Conservation (phyloP, 768 basidiomycete species). For the Leccinum boreale region DNA sequence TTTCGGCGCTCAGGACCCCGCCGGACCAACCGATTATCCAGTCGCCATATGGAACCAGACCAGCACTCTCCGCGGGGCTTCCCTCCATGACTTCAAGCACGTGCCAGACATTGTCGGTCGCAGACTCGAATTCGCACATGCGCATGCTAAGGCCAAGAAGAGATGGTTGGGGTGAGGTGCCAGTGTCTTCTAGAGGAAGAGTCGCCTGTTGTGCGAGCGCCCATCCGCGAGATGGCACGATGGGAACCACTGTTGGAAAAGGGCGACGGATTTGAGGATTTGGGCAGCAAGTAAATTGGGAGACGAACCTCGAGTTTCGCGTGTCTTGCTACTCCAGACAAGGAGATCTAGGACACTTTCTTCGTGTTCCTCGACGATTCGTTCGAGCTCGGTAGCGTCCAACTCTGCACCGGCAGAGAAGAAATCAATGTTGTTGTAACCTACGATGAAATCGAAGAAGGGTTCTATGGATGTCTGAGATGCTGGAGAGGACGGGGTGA, state of each 20-base stretch:
- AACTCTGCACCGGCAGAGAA: conserved; percentile 47
- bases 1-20: conserved; percentile 84
- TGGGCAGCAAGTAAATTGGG: background rate
- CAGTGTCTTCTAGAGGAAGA: conserved; percentile 39
- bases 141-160: conserved; percentile 93
- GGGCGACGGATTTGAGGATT: background rate
- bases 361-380: conserved; percentile 81
- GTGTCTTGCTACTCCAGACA: conserved; percentile 82
- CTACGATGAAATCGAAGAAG: conserved; percentile 96
- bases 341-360: conserved; percentile 63
- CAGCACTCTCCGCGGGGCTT: conserved; percentile 93
- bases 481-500: conserved; percentile 86
- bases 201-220: conserved; percentile 43
- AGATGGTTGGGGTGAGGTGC: conserved; percentile 64
- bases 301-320: conserved; percentile 61
- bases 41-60: conserved; percentile 86
- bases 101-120: conserved; percentile 96
- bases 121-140: conserved; percentile 84
- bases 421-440: conserved; percentile 70
- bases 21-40: conserved; percentile 91
- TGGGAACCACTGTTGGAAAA: conserved; percentile 62
- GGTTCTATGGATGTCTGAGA: conserved; percentile 82
- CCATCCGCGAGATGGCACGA: conserved; percentile 87
- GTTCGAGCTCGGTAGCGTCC: conserved; percentile 70
- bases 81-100: conserved; percentile 96